phyloP scores from a whole-genome alignment of 805 yeast genomes.

The Lachancea meyersii region DNA sequence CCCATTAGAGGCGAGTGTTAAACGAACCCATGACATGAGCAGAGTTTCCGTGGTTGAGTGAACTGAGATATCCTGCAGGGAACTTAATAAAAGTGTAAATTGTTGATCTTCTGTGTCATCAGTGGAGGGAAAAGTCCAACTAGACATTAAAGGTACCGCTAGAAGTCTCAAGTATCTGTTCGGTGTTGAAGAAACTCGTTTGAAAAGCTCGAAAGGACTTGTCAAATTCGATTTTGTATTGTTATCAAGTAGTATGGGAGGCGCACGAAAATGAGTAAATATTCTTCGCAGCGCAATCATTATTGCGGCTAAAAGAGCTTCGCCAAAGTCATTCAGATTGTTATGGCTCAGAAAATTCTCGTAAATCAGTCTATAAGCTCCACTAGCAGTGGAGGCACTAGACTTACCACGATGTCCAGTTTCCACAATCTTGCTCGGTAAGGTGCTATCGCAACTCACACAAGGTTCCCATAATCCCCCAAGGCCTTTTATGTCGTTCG shows the following conservation, averaged over 20 bases:
- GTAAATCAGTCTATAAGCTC: constrained; percentile 27
- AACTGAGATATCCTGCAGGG: constrained; percentile 35
- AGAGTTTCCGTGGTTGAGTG: constrained; percentile 52
- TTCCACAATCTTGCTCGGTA: constrained; percentile 10
- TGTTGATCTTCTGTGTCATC: constrained; percentile 37
- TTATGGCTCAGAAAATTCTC: constrained; percentile 23
- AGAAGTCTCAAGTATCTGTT: constrained; percentile 53
- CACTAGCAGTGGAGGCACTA: constrained; percentile 13
- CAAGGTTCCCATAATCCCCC: constrained; percentile 15
- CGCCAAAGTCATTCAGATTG: constrained; percentile 20
- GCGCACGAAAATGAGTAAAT: constrained; percentile 49
- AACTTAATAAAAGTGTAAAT: constrained; percentile 41
- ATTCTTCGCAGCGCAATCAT: constrained; percentile 43
- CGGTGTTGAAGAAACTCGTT: constrained; percentile 35
- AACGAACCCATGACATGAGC: constrained; percentile 55
- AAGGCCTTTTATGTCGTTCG: background rate
- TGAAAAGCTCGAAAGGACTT: constrained; percentile 37
- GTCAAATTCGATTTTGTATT: constrained; percentile 4
- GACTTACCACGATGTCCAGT: constrained; percentile 31
- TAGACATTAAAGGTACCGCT: constrained; percentile 48
- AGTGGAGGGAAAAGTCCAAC: constrained; percentile 38
- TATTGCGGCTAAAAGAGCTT: constrained; percentile 37
- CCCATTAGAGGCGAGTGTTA: constrained; percentile 57
- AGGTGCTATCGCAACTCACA: constrained; percentile 19
- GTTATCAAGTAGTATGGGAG: constrained; percentile 24